These are phyloP conservation scores for Botryotinia calthae DNA, from an alignment of 2,329 filamentous ascomycete species.

Conservation along the genomic window DNA sequence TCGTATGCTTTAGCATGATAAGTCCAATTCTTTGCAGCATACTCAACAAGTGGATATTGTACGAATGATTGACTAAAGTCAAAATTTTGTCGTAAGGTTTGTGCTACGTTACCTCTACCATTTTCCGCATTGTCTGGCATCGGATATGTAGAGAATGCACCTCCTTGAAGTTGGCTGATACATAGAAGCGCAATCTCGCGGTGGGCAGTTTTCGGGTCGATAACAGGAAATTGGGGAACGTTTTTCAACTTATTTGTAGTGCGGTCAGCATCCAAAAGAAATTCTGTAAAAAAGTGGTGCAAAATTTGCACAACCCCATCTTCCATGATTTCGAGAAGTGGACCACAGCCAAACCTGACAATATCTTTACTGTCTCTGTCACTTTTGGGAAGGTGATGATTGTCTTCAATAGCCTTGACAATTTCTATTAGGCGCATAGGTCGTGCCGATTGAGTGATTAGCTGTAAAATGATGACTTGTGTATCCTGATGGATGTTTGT, in stretches of 20 bases:
- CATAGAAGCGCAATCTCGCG: slow-evolving; percentile 1
- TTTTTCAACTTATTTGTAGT: background rate
- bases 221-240: slow-evolving; percentile 17
- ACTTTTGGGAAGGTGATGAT: background rate
- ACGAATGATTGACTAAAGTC: background rate
- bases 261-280: slow-evolving; percentile 37
- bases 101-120: background rate
- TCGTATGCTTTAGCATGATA: slow-evolving; percentile 26
- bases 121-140: background rate
- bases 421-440: slow-evolving; percentile 27
- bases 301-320: slow-evolving; percentile 47
- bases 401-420: slow-evolving; percentile 3
- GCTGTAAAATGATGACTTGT: slow-evolving; percentile 29
- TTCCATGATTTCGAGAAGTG: slow-evolving; percentile 45
- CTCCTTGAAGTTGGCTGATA: slow-evolving; percentile 13
- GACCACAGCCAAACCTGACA: slow-evolving; percentile 42
- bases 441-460: slow-evolving; percentile 30
- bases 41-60: slow-evolving; percentile 26
- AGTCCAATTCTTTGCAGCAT: slow-evolving; percentile 25
- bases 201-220: slow-evolving; percentile 14
- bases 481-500: slow-evolving; percentile 16
- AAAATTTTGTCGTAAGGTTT: background rate
- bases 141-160: background rate
- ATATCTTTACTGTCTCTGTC: slow-evolving; percentile 38
- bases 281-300: slow-evolving; percentile 51